phyloP scores from a whole-genome alignment of 78 protist species.

The Dictyostelium discoideum region dicty_2.7 NC_007089.4:4809001-4809500 shows the following conservation, averaged over 20 bases:
- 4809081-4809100: constrained; percentile 22
- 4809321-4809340: constrained; percentile 50
- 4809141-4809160: neutral
- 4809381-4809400: constrained; percentile 19
- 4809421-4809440: constrained; percentile 55
- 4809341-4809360: constrained; percentile 10
- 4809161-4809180: constrained; percentile 15
- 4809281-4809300: constrained; percentile 65
- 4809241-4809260: constrained; percentile 43
- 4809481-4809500: constrained; percentile 65
- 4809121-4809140: constrained; percentile 9
- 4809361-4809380: constrained; percentile 35
- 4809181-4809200: constrained; percentile 43
- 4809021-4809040: constrained; percentile 17
- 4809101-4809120: constrained; percentile 21
- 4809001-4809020: neutral
- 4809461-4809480: constrained; percentile 12
- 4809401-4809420: constrained; percentile 75
- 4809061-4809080: neutral
- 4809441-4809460: constrained; percentile 44
- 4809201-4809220: constrained; percentile 51
- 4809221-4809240: constrained; percentile 75
- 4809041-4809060: constrained; percentile 20
- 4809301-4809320: constrained; percentile 69
- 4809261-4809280: constrained; percentile 62